Percentiles rank a stretch among this genome's conserved stretches.
Evolutionary conservation across 2,329 filamentous ascomycete genomes (phyloP).

Genomic region (Cytospora piceicola): DNA sequence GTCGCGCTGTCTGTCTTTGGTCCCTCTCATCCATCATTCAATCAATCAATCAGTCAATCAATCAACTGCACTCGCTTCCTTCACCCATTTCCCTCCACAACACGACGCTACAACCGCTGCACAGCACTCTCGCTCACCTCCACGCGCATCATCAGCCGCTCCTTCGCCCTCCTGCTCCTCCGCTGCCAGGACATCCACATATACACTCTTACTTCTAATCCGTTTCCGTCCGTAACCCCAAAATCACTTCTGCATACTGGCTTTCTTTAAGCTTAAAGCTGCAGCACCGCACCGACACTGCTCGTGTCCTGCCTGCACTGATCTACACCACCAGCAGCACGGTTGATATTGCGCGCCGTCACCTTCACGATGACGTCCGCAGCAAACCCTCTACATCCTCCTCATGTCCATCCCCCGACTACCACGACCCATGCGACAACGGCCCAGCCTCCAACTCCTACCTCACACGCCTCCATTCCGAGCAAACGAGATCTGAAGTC

Average conservation of each 20-base stretch:
- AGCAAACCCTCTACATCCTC: slow-evolving; percentile 26
- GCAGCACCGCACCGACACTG: slow-evolving; percentile 12
- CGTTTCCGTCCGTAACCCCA: not conserved
- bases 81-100: not conserved
- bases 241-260: slow-evolving; percentile 14
- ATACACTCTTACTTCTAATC: not conserved
- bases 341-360: slow-evolving; percentile 29
- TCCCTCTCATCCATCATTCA: slow-evolving; percentile 4
- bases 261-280: slow-evolving; percentile 9
- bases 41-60: not conserved
- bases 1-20: slow-evolving; percentile 10
- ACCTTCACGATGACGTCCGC: slow-evolving; percentile 31
- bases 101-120: not conserved
- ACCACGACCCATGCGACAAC: slow-evolving; percentile 14
- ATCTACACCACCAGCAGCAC: slow-evolving; percentile 21
- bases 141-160: slow-evolving; percentile 1
- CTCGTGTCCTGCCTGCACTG: slow-evolving; percentile 20
- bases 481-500: slow-evolving; percentile 87
- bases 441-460: slow-evolving; percentile 34
- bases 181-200: not conserved
- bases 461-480: slow-evolving; percentile 68
- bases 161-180: not conserved
- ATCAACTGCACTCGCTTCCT: slow-evolving; percentile 5
- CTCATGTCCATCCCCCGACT: slow-evolving; percentile 26
- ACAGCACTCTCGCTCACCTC: slow-evolving; percentile 4